Evolutionary conservation across 2,329 filamentous ascomycete genomes (phyloP), one percentile per base, ranked within the genome.

Genomic region (Nemania abortiva): DNA sequence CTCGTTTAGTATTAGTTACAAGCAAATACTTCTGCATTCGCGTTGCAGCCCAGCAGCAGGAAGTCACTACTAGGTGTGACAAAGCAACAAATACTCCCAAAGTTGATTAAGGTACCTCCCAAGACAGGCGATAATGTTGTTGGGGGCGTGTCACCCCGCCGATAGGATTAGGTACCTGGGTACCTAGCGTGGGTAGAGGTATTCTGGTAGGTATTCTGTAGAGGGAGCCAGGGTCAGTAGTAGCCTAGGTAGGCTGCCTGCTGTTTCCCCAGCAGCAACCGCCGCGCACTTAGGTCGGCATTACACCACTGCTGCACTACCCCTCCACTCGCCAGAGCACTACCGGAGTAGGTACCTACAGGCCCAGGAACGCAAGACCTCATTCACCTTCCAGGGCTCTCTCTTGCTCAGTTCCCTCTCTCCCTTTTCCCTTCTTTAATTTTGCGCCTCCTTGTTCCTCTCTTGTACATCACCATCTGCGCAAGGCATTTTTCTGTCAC

Each of bases 401-500:
- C 53, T 34, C 56, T 31, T 37, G 50, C 66, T 66, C 64, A 66
- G 63, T 65, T 66, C 63, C 56, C 62, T 65, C 64, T 63, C 59
- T 62, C 63, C 53, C 57, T 52, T 57, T 64, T 68, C 70, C 71
- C 65, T 73, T 58, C 63, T 61, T 65, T 52, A 66, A 63, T 72
- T 70, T 74, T 69, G 74, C 72, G 69, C 72, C 70, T 72, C 68
- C 63, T 62, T 53, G 59, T 60, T 70, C 63, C 60, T 66, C 69
- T 73, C 72, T 74, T 71, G 74, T 76, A 72, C 73, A 76, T 73
- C 74, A 63, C 50, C 68, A 66, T 45, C 65, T 68, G 71, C 70
- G 73, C 71, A 73, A 63, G 67, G 72, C 70, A 70, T 70, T 73
- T 66, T 70, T 70, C 73, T 63, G 61, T 65, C 56, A 70, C 66